Percentiles rank a stretch among this genome's conserved stretches.
These are phyloP conservation scores for Periconia digitata DNA, from an alignment of 2,329 filamentous ascomycete species.

Conservation along the genomic window DNA sequence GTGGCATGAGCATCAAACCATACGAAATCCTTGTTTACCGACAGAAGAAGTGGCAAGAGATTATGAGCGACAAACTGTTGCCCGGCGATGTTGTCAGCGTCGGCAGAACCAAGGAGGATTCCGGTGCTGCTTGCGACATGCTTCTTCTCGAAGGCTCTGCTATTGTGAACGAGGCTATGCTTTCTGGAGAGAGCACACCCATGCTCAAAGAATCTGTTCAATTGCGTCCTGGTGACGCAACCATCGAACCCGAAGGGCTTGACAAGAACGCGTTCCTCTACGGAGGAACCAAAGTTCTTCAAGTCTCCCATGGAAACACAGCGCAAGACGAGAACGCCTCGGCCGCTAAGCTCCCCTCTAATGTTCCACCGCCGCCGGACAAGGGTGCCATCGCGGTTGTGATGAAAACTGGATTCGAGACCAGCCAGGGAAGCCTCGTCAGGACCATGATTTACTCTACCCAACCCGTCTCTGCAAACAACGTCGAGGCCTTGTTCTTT, in stretches of 20 bases:
- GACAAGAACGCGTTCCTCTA: slow-evolving; percentile 98
- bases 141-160: slow-evolving; percentile 89
- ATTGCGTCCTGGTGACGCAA: slow-evolving; percentile 78
- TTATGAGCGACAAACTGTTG: slow-evolving; percentile 86
- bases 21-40: slow-evolving; percentile 93
- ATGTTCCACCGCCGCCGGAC: slow-evolving; percentile 83
- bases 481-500: slow-evolving; percentile 92
- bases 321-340: slow-evolving; percentile 64
- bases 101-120: slow-evolving; percentile 91
- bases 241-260: slow-evolving; percentile 82
- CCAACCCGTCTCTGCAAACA: slow-evolving; percentile 97
- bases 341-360: slow-evolving; percentile 69
- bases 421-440: slow-evolving; percentile 94
- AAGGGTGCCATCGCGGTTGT: slow-evolving; percentile 93
- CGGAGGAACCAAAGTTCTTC: slow-evolving; percentile 95
- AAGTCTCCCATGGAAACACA: slow-evolving; percentile 83
- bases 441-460: slow-evolving; percentile 99
- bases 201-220: slow-evolving; percentile 95
- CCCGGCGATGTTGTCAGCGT: slow-evolving; percentile 94
- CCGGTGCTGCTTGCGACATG: slow-evolving; percentile 97
- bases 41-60: slow-evolving; percentile 82
- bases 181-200: slow-evolving; percentile 96
- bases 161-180: slow-evolving; percentile 99
- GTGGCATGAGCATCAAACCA: slow-evolving; percentile 99
- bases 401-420: slow-evolving; percentile 97